Evolutionary conservation across 225 moss, liverwort and hornwort genomes (phyloP).

Genomic region (Takakia lepidozioides): DNA sequence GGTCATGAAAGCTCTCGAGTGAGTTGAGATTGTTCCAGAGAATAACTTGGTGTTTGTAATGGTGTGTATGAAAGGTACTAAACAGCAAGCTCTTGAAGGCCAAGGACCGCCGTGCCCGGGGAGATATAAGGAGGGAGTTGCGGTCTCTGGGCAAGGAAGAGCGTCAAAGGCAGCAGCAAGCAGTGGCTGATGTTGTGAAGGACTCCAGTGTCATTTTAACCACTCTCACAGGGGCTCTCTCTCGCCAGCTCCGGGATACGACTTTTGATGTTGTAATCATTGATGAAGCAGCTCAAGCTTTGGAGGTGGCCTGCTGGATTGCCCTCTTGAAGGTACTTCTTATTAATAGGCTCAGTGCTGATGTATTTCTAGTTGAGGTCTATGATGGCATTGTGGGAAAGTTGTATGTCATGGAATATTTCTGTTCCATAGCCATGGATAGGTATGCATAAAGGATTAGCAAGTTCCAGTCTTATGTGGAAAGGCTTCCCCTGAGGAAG

Average conservation of each 20-base stretch:
- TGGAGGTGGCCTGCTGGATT: conserved; percentile 99
- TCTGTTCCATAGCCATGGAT: no score
- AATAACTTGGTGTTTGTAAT: not conserved
- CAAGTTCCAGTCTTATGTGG: no score
- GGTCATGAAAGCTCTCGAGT: no score
- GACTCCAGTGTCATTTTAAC: conserved; percentile 73
- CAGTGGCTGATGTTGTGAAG: conserved; percentile 87
- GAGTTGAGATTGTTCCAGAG: not conserved
- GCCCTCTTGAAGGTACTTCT: conserved; percentile 87
- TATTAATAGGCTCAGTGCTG: no score
- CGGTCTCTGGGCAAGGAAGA: conserved; percentile 79
- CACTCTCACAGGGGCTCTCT: conserved; percentile 90
- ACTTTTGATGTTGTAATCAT: conserved; percentile 89
- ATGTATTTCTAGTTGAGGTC: no score
- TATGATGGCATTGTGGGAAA: no score
- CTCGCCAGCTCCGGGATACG: conserved; percentile 74
- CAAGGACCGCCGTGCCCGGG: conserved; percentile 67
- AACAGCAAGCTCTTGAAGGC: conserved; percentile 90
- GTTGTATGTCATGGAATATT: no score
- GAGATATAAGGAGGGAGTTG: conserved; percentile 72
- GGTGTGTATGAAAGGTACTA: conserved; percentile 25
- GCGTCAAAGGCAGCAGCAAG: conserved; percentile 78
- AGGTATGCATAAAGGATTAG: no score
- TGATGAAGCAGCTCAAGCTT: conserved; percentile 97
- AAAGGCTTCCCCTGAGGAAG: no score